phyloP scores from a whole-genome alignment of 1,284 basidiomycete genomes.

The Amylostereum areolatum region DNA sequence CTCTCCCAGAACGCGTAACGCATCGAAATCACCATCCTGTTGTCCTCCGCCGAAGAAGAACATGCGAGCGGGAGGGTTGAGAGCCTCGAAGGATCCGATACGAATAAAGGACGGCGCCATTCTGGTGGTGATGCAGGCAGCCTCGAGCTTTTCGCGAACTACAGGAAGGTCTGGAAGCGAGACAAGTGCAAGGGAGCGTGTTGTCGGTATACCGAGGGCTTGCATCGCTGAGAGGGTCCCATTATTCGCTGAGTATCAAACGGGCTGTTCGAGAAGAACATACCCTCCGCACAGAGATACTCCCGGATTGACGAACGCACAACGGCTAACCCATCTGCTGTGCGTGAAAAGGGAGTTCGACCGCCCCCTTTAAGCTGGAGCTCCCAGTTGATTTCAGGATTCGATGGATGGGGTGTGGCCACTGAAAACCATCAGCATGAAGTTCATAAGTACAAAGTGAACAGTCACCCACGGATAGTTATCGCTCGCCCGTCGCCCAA shows the following conservation, averaged over 20 bases:
- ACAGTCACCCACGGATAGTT: slow-evolving; percentile 58
- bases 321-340: slow-evolving; percentile 91
- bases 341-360: slow-evolving; percentile 88
- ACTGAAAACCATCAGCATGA: slow-evolving; percentile 34
- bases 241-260: background rate
- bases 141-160: slow-evolving; percentile 73
- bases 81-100: slow-evolving; percentile 87
- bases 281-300: slow-evolving; percentile 84
- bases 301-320: slow-evolving; percentile 90
- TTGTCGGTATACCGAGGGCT: slow-evolving; percentile 84
- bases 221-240: slow-evolving; percentile 61
- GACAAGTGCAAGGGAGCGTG: slow-evolving; percentile 80
- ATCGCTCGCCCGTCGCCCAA: slow-evolving; percentile 94
- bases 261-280: slow-evolving; percentile 4
- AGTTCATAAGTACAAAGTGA: background rate
- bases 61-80: slow-evolving; percentile 66
- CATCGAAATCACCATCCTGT: slow-evolving; percentile 72
- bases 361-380: slow-evolving; percentile 94
- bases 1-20: slow-evolving; percentile 65
- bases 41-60: slow-evolving; percentile 72
- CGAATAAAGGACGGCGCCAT: slow-evolving; percentile 89
- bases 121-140: slow-evolving; percentile 77
- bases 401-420: slow-evolving; percentile 64
- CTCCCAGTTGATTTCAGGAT: slow-evolving; percentile 61
- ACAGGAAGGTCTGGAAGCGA: slow-evolving; percentile 75